phyloP scores from a whole-genome alignment of 768 basidiomycete genomes.

The Tricholoma saponaceum region DNA sequence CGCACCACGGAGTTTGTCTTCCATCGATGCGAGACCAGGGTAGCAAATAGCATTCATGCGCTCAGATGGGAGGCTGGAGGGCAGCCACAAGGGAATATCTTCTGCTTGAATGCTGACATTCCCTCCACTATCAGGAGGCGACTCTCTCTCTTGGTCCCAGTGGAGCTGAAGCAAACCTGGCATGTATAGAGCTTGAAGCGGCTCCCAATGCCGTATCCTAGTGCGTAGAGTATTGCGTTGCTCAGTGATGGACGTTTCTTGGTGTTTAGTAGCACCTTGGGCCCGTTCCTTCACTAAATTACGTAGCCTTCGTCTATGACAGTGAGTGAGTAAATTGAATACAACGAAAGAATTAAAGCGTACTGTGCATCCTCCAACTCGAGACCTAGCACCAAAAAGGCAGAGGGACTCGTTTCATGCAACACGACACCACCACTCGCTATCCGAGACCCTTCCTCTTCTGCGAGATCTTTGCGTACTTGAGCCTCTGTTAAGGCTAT shows the following conservation, averaged over 20 bases:
- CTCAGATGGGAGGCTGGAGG: constrained; percentile 5
- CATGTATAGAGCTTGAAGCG: not conserved
- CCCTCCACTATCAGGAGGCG: not conserved
- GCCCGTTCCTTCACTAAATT: not conserved
- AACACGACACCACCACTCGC: no score
- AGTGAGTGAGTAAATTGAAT: no score
- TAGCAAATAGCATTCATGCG: constrained; percentile 1
- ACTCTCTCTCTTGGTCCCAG: not conserved
- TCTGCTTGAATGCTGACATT: constrained; percentile 4
- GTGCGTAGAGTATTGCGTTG: not conserved
- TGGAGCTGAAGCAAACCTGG: not conserved
- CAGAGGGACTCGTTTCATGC: no score
- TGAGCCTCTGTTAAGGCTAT: not conserved
- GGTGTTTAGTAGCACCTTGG: not conserved
- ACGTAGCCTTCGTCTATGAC: not conserved
- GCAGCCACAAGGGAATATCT: constrained; percentile 12
- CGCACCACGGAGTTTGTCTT: constrained; percentile 15
- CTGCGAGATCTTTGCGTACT: not conserved
- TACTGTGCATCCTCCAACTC: not conserved
- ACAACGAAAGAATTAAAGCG: not conserved
- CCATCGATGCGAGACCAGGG: constrained; percentile 9
- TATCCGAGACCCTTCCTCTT: not conserved
- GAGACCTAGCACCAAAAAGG: no score
- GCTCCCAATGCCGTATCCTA: not conserved
- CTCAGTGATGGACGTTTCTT: not conserved